Base-by-base conservation (phyloP, 495 filamentous ascomycete genomes). In the Trichoderma virens region DNA sequence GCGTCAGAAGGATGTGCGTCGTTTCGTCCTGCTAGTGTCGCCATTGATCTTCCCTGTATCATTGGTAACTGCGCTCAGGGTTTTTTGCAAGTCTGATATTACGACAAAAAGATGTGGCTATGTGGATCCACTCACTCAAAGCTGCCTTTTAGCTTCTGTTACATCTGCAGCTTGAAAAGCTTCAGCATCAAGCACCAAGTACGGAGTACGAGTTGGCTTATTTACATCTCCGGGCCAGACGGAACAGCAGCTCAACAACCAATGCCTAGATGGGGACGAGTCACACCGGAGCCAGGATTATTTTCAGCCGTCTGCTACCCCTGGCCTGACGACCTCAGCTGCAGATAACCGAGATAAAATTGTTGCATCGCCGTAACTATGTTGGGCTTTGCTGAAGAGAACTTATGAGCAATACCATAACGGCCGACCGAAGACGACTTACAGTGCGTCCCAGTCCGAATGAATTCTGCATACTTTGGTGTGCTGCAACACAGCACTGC, bases 311-410 rank as follows among this genome's bases (percentile, higher is more conserved):
- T 30, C 51, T 56, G 25, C 25, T 14, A 16, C 51, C 51, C 51
- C 51, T 30, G 51, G 27, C 51, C 51, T 25, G 28, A 56, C 43
- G 25, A 16, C 25, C 51, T 56, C 51, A 56, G 51, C 51, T 56
- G 51, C 51, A 56, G 51, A 56, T 56, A 56, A 30, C 51, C 51
- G 51, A 56, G 51, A 56, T 56, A 56, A 5, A 28, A 27, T 56
- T 13, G 43, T 25, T 47, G n/a, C 43, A 47, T 47, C 43, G 43
- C n/a, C 43, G 43, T 47, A 47, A 47, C 43, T 56, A 2, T 18
- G 23, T 56, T 56, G 3, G 27, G 51, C 25, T 28, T 30, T 28
- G 51, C 9, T 56, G 51, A 27, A 30, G 51, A 45, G n/a, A 18
- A 51, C 11, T 56, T 23, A 5, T 20, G n/a, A 47, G 6, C 23